phyloP scores from a whole-genome alignment of 176 grass and related monocot species.

The Thalia dealbata region DNA sequence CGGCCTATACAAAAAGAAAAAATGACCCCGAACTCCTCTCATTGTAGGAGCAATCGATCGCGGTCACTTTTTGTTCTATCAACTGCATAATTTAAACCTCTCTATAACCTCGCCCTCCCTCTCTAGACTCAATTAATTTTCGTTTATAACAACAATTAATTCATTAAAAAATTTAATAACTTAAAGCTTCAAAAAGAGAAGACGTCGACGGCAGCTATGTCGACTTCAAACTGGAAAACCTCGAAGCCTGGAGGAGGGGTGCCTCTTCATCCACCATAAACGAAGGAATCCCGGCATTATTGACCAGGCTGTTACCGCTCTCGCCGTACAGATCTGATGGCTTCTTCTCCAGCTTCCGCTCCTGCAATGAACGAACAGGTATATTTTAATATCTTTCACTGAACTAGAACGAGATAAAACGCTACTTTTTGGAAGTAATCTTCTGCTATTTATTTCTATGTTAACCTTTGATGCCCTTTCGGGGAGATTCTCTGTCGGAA shows the following conservation, averaged over 20 bases:
- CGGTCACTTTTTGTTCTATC: too few relatives aligned
- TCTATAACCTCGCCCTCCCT: too few relatives aligned
- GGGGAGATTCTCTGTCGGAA: conserved; percentile 46
- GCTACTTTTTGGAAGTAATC: too few relatives aligned
- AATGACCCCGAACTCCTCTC: too few relatives aligned
- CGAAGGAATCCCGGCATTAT: conserved; percentile 18
- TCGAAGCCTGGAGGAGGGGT: conserved; percentile 53
- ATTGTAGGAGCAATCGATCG: too few relatives aligned
- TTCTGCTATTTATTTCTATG: too few relatives aligned
- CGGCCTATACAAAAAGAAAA: too few relatives aligned
- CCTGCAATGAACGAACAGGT: conserved; percentile 36
- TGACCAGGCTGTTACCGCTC: conserved; percentile 32
- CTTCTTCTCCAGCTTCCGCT: conserved; percentile 54
- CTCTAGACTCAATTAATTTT: too few relatives aligned
- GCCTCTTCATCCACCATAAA: conserved; percentile 61
- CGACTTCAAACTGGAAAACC: conserved; percentile 28
- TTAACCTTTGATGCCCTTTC: conserved; percentile 61
- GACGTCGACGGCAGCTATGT: not conserved
- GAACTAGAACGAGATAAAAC: not conserved
- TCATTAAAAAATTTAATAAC: too few relatives aligned
- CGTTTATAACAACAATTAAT: too few relatives aligned
- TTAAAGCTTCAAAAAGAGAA: not conserved
- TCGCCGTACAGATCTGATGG: conserved; percentile 36
- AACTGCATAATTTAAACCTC: too few relatives aligned
- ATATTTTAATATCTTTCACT: not conserved